Base-by-base conservation (phyloP, 129 eudicot genomes). In the Saposhnikovia divaricata region DNA sequence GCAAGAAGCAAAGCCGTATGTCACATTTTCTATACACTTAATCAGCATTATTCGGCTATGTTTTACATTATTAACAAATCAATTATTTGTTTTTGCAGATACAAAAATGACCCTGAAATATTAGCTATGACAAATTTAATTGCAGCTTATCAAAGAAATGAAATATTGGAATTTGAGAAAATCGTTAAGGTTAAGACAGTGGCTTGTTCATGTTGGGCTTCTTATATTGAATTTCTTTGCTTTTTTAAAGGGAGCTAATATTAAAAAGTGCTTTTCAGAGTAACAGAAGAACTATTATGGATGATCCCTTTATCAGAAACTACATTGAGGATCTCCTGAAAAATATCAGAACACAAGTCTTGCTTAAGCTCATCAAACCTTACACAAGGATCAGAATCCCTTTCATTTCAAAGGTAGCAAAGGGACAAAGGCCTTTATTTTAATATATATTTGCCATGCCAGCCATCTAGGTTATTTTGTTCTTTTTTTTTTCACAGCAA, bases 1-100 rank as follows among this genome's bases (percentile, higher is more conserved):
- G 72, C 99, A 92, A 83, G 99, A 96, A 75, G 99, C 99, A 74
- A 96, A 96, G 83, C 99, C 98, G 99, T 96, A 89, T 65, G 99
- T 78, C 44, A 38, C 12, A 39, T 38, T 72, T 42, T 72, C 9
- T 11, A 42, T 72, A 7, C 15, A 21, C 11, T 51, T 72, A 72
- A 39, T 72, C 48, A 9, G 34, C 51, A 40, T 72, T 37, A 72
- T 72, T 0, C 4, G 6, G 7, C 46, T 72, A 8, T 72, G 69
- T 78, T 63, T 73, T 78, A 44, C 79, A 40, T 57, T 48, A 43
- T 40, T 66, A 45, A 43, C 48, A 19, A 50, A 79, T 47, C 74
- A 34, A 34, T 66, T 13, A 9, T 77, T 50, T 72, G 51, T 78
- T 63, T 21, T 80, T 82, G 66, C 87, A 92, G 99, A 43, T 96